Percentiles rank a stretch among this genome's conserved stretches.
Conservation (phyloP, 1,284 basidiomycete species). For the Ceratobasidium sp. region DNA sequence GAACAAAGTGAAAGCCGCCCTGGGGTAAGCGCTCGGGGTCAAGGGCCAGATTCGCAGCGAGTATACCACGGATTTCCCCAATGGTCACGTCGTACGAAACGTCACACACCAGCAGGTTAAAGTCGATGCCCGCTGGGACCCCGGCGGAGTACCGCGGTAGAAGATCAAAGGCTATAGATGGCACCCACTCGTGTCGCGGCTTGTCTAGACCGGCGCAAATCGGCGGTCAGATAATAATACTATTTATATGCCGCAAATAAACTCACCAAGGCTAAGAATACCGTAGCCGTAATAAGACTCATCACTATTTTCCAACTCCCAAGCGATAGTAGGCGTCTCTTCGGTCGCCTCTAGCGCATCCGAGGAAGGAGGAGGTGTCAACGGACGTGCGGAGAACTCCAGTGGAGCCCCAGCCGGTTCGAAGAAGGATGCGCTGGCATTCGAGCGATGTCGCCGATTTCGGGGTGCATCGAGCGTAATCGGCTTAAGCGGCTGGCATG, state of each 20-base stretch:
- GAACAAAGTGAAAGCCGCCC: constrained; percentile 38
- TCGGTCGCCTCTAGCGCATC: neutral
- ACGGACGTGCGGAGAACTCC: constrained; percentile 17
- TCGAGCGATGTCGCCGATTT: constrained; percentile 41
- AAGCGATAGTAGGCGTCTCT: constrained; percentile 28
- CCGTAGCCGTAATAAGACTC: constrained; percentile 40
- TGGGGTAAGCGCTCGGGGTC: constrained; percentile 33
- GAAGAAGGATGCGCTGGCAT: constrained; percentile 40
- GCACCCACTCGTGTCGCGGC: constrained; percentile 41
- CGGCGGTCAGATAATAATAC: neutral
- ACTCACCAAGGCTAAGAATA: constrained; percentile 44
- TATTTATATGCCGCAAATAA: neutral
- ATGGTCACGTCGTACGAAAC: constrained; percentile 39
- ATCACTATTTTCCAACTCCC: constrained; percentile 39
- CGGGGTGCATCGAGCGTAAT: constrained; percentile 19
- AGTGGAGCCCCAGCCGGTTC: constrained; percentile 14
- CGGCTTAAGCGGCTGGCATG: constrained; percentile 22
- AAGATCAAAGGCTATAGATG: constrained; percentile 37
- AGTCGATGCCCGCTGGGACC: constrained; percentile 39
- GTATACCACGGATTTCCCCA: constrained; percentile 33
- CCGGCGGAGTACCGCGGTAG: constrained; percentile 36
- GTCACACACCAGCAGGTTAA: constrained; percentile 42
- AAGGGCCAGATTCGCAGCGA: constrained; percentile 34
- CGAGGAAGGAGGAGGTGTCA: constrained; percentile 16
- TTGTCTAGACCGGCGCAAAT: constrained; percentile 25